These are phyloP conservation scores for Colletotrichum gigasporum DNA, from an alignment of 2,329 filamentous ascomycete species.

Conservation along the genomic window DNA sequence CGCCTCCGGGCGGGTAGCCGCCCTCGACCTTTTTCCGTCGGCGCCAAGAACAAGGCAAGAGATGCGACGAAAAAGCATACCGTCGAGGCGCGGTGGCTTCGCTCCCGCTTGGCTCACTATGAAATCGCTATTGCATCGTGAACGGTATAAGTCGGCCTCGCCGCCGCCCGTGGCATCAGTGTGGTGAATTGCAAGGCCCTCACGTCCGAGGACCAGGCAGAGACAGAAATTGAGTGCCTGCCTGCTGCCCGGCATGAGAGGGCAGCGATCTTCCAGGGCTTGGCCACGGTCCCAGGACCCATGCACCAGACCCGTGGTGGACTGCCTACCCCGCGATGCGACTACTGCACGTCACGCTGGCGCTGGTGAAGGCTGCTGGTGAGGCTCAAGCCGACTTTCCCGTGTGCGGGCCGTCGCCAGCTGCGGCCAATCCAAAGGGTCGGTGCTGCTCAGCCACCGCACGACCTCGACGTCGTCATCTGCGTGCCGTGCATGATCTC, in stretches of 20 bases:
- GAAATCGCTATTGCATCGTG: no score
- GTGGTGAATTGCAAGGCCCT: neutral
- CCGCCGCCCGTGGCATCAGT: neutral
- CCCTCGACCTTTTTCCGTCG: neutral
- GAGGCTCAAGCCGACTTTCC: neutral
- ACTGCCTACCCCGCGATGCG: neutral
- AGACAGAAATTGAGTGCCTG: no score
- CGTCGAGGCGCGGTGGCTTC: no score
- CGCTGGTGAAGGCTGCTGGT: neutral
- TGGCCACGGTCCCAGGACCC: neutral
- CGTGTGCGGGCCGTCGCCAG: neutral
- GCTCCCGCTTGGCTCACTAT: no score
- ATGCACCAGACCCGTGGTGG: neutral
- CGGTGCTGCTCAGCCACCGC: neutral
- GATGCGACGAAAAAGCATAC: neutral
- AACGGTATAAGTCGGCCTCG: neutral
- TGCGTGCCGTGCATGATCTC: neutral
- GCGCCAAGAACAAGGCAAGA: neutral
- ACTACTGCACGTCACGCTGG: slow-evolving; percentile 7
- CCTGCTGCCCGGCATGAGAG: no score
- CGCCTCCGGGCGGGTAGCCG: slow-evolving; percentile 8
- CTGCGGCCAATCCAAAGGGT: neutral
- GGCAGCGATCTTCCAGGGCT: neutral
- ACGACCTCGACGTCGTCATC: neutral
- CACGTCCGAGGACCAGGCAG: neutral